phyloP scores from a whole-genome alignment of 2,329 filamentous ascomycete species.

The Fusarium sp. region DNA sequence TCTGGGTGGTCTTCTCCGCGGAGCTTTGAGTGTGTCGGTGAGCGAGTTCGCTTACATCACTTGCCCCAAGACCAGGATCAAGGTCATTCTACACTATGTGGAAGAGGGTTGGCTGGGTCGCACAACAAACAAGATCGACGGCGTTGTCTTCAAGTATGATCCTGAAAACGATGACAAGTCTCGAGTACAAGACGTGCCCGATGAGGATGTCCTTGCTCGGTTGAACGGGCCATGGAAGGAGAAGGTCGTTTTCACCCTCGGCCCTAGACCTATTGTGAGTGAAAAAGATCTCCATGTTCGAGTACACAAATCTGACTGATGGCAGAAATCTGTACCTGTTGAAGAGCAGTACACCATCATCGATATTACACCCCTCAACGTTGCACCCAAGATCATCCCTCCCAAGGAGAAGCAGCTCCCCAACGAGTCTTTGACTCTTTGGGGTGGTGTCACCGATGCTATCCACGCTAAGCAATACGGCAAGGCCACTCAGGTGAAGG shows the following conservation, averaged over 20 bases:
- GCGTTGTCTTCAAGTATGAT: slow-evolving; percentile 90
- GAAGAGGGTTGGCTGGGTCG: slow-evolving; percentile 96
- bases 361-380: slow-evolving; percentile 85
- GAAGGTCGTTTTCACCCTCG: slow-evolving; percentile 70
- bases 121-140: slow-evolving; percentile 90
- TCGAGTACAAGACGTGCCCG: slow-evolving; percentile 85
- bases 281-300: neutral
- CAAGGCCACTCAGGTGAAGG: slow-evolving; percentile 86
- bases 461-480: slow-evolving; percentile 86
- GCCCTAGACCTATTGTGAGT: slow-evolving; percentile 71
- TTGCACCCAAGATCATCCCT: slow-evolving; percentile 82
- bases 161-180: slow-evolving; percentile 84
- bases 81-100: slow-evolving; percentile 90
- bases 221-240: slow-evolving; percentile 90
- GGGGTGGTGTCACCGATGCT: slow-evolving; percentile 87
- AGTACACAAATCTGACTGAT: slow-evolving; percentile 9
- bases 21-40: slow-evolving; percentile 89
- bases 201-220: slow-evolving; percentile 83
- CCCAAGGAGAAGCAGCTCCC: slow-evolving; percentile 81
- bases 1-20: slow-evolving; percentile 86
- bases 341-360: slow-evolving; percentile 81
- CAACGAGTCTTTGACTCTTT: slow-evolving; percentile 90
- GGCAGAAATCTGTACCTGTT: slow-evolving; percentile 56
- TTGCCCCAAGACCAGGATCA: slow-evolving; percentile 89
- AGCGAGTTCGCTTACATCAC: slow-evolving; percentile 89